Base-by-base conservation (phyloP, 345 rosid genomes). In the Boechera retrofracta region DNA sequence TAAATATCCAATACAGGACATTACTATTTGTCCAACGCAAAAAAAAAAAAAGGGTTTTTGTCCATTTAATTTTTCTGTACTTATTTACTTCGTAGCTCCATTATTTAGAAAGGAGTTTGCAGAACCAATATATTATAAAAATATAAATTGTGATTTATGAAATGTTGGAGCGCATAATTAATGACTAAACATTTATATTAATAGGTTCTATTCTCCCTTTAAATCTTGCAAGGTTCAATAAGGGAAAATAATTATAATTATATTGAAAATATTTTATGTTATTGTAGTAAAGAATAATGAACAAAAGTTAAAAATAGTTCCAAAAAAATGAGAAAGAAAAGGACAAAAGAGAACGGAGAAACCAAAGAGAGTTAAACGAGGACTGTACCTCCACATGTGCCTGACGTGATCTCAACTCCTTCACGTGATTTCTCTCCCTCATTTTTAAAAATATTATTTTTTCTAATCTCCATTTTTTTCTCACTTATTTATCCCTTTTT, bases 261-360 rank as follows among this genome's bases (percentile, higher is more conserved):
- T 7, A 31, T 8, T n/a, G 12, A 36, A 15, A n/a, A 57, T 24
- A 57, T 33, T 18, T 16, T 36, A 56, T 9, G 6, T 29, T 12
- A 55, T 31, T 41, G 15, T 35, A 36, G 64, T 59, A 18, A 4
- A 12, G 32, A 58, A 45, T 10, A 21, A 29, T 33, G 62, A 58
- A 16, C 28, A 29, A 16, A 51, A 55, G 4, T 18, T 6, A 21
- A 13, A 28, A 13, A 21, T 0, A 28, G 10, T 21, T 2, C 0
- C 0, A 38, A 13, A 5, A 42, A 49, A 61, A n/a, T 5, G 48
- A 31, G 21, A 35, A 44, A 42, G 16, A 33, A 70, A 32, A 64
- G 51, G 73, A 72, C 77, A 65, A 78, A 66, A 72, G 63, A 66
- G 57, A 78, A 78, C 82, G 82, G 82, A 78, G 82, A 78, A 73